Base-by-base conservation (phyloP, 2,329 filamentous ascomycete genomes). In the Apiospora phragmitis region DNA sequence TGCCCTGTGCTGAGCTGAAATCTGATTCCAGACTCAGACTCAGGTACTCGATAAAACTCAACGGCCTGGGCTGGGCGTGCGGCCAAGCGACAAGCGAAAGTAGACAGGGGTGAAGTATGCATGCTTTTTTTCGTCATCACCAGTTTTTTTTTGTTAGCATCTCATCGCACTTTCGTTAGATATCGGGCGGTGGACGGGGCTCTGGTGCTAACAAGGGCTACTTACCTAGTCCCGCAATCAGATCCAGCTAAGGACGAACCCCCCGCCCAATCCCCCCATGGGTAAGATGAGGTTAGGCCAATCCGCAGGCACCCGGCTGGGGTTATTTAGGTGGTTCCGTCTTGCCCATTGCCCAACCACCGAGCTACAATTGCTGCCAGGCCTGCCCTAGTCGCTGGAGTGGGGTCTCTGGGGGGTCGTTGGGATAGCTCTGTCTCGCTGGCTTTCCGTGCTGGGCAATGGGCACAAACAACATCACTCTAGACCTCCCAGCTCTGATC, bases 241-340 rank as follows among this genome's bases (percentile, higher is more conserved):
- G 51, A 11, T 29, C 26, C 51, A 59, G 51, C 26, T 59, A 29
- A 32, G 55, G 32, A 62, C 55, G 55, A 62, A 38, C 32, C 55
- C 55, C 55, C 55, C 29, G 18, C 51, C 55, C 26, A 21, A 21
- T 32, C 9, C 55, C 55, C 51, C 55, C 55, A 32, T 62, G 55
- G 55, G 55, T 38, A 62, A 62, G 21, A 62, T 38, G 55, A 62
- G 55, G 55, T 62, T 62, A 62, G 55, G 55, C 42, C 55, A 62
- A 62, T 62, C 18, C 55, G 55, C 32, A 62, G 12, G 29, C 32
- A 38, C 55, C 55, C 32, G 55, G 55, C 55, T 38, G 32, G 55
- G 55, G 55, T 5, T 21, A 5, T 35, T 59, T 35, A 59, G 29
- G 51, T 35, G 29, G 51, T 12, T 5, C 29, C 29, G 3, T n/a